These are phyloP conservation scores for Candida sanyaensis DNA, from an alignment of 1,139 yeast species.

Conservation along the genomic window DNA sequence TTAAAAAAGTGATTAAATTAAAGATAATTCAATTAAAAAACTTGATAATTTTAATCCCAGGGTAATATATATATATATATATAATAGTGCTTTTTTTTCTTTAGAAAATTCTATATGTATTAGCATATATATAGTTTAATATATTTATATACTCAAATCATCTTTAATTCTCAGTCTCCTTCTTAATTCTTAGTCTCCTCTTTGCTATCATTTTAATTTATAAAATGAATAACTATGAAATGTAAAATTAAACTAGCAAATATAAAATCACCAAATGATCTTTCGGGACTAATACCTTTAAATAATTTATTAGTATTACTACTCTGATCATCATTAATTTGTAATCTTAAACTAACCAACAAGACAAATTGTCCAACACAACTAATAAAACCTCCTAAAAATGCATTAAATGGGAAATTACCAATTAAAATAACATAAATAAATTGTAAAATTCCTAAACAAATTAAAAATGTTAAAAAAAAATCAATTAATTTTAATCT, in stretches of 20 bases:
- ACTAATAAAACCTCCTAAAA: slow-evolving; percentile 86
- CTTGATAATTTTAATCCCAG: too few species aligned
- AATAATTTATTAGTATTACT: slow-evolving; percentile 35
- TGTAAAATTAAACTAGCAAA: slow-evolving; percentile 88
- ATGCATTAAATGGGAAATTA: slow-evolving; percentile 95
- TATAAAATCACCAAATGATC: slow-evolving; percentile 87
- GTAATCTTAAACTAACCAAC: slow-evolving; percentile 78
- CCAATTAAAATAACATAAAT: slow-evolving; percentile 76
- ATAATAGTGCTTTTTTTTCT: too few species aligned
- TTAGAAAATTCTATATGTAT: neutral
- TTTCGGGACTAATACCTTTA: slow-evolving; percentile 62
- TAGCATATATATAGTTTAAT: neutral
- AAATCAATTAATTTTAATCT: slow-evolving; percentile 69
- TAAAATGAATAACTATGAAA: slow-evolving; percentile 87
- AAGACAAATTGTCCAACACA: slow-evolving; percentile 97
- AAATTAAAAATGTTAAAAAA: slow-evolving; percentile 73
- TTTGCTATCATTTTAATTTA: slow-evolving; percentile 72
- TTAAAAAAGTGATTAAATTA: too few species aligned
- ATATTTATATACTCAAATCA: neutral
- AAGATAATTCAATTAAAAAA: too few species aligned
- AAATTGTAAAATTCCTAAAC: slow-evolving; percentile 77
- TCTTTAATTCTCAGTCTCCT: neutral
- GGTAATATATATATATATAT: too few species aligned
- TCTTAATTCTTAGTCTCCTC: slow-evolving; percentile 24
- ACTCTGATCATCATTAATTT: slow-evolving; percentile 40